Evolutionary conservation across 495 filamentous ascomycete genomes (phyloP), one percentile per base, ranked within the genome.

Genomic region (Talaromyces borbonicus): DNA sequence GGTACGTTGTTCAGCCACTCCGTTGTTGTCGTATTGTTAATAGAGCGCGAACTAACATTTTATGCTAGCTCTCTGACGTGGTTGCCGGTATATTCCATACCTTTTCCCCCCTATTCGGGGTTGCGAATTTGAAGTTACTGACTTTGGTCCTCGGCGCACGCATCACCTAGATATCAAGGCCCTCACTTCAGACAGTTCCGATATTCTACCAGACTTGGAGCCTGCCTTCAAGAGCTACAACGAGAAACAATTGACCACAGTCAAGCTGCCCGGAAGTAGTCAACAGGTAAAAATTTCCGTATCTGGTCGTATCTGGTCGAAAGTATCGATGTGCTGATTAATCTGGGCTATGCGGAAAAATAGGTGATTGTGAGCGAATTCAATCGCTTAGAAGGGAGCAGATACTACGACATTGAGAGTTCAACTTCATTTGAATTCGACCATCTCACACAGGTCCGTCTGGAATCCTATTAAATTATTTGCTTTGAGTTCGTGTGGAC

Each of bases 171-270:
- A 94, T 57, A 86, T 99, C 70, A 95, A 96, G 61, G 65, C 78
- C 39, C 72, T 99, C 30, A 89, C 84, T 14, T 67, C 74, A 59
- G 80, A 89, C 53, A 80, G 77, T 20, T 77, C 80, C 8, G 69
- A 73, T 38, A 64, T 90, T 31, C 63, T 90, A 22, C 61, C 74
- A 43, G 79, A 83, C 30, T 81, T 95, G 8, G 72, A 66, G 4
- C 86, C 88, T 2, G 89, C 92, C 0, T 92, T 96, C 66, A 75
- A 90, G 66, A 85, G 83, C 62, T 96, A 99, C 76, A 97, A 95
- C 57, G 90, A 96, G 62, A 83, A 87, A 63, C 93, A 99, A 62
- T 83, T 96, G 60, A 65, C 79, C 23, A 85, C 85, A 7, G 80
- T 85, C 43, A 95, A 94, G 69, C 77, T 97, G 11, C 92, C 92